These are phyloP conservation scores for Aspergillus sp. DNA, from an alignment of 2,329 filamentous ascomycete species.

Conservation along the genomic window DNA sequence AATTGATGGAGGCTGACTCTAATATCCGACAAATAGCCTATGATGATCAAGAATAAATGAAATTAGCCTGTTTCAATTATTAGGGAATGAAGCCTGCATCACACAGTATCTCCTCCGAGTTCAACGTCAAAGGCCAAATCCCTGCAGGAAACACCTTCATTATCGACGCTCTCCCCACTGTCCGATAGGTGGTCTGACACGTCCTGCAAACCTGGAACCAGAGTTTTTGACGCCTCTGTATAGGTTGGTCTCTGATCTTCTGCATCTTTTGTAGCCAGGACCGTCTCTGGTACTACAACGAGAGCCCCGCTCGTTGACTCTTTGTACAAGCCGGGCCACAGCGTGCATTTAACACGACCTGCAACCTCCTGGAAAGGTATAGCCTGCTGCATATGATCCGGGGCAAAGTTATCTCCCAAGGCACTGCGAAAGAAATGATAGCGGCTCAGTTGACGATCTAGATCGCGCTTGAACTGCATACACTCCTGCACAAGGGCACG, in stretches of 20 bases:
- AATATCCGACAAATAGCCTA: too few species aligned
- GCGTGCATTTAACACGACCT: slow-evolving; percentile 3
- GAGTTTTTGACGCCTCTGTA: too few species aligned
- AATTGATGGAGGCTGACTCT: too few species aligned
- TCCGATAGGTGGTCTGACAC: too few species aligned
- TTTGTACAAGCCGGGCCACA: slow-evolving; percentile 21
- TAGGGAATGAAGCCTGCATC: too few species aligned
- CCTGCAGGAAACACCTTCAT: too few species aligned
- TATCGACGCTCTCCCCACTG: too few species aligned
- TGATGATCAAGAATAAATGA: too few species aligned
- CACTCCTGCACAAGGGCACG: slow-evolving; percentile 13
- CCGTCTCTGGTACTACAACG: background rate
- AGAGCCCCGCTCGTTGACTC: background rate
- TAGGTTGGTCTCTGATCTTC: background rate
- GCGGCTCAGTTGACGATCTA: slow-evolving; percentile 21
- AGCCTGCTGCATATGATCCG: slow-evolving; percentile 11
- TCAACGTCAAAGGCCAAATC: too few species aligned
- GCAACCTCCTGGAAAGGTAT: background rate
- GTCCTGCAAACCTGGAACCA: too few species aligned
- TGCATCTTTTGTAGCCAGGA: background rate
- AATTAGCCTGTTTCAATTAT: too few species aligned
- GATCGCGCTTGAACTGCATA: slow-evolving; percentile 19
- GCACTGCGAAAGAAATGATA: slow-evolving; percentile 19
- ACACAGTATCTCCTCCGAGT: too few species aligned
- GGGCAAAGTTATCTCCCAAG: background rate